A percentile compares a stretch with the other conserved stretches of the same genome.
Evolutionary conservation across 1,284 basidiomycete species (phyloP).

Genomic region (Malassezia furfur): DNA sequence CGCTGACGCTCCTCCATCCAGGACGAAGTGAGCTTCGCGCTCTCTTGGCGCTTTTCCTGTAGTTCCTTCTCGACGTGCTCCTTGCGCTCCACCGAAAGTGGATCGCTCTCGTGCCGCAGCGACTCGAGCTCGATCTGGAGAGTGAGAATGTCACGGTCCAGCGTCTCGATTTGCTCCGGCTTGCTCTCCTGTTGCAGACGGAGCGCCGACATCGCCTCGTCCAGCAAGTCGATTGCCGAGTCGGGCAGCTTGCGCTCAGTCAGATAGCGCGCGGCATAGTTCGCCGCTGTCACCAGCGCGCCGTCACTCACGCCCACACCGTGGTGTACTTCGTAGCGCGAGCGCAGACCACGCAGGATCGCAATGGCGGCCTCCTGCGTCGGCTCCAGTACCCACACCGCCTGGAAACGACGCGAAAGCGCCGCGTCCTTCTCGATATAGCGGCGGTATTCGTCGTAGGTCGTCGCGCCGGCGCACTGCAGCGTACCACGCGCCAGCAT

Average conservation of each 20-base stretch:
- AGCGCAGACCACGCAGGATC: conserved; percentile 77
- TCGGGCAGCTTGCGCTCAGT: conserved; percentile 42
- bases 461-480: conserved; percentile 81
- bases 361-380: conserved; percentile 76
- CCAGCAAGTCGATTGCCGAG: conserved; percentile 34
- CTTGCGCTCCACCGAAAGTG: conserved; percentile 65
- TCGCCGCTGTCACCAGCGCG: conserved; percentile 77
- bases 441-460: conserved; percentile 80
- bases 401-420: conserved; percentile 76
- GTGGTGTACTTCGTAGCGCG: conserved; percentile 57
- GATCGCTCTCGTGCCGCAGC: conserved; percentile 75
- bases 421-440: conserved; percentile 80
- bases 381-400: conserved; percentile 84
- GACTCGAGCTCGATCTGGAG: conserved; percentile 76
- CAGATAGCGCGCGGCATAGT: conserved; percentile 83
- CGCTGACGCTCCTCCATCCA: conserved; percentile 72
- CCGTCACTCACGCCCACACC: conserved; percentile 69
- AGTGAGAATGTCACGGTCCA: conserved; percentile 74
- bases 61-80: conserved; percentile 56
- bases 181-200: conserved; percentile 82
- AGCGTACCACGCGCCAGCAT: conserved; percentile 67
- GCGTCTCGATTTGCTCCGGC: conserved; percentile 70
- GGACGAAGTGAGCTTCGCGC: conserved; percentile 55
- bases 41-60: conserved; percentile 13
- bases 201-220: conserved; percentile 57